Percentiles rank a stretch among this genome's conserved stretches.
phyloP scores from a whole-genome alignment of 1,139 yeast species.

The Saccharomycopsis crataegensis region DNA sequence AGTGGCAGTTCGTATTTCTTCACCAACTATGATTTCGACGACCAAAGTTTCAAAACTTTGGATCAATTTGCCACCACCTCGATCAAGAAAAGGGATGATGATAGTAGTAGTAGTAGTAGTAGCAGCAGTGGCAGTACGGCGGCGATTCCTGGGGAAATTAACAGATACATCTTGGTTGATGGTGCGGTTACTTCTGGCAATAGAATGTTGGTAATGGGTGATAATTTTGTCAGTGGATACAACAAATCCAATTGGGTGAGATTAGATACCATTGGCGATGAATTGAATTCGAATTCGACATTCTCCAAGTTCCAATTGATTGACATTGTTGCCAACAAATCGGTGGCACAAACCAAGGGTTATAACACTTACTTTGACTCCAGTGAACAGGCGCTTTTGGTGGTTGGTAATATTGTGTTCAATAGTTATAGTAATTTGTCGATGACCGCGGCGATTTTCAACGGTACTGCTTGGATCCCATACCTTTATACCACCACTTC shows the following conservation, averaged over 20 bases:
- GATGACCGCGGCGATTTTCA: conserved; percentile 57
- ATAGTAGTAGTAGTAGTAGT: not conserved
- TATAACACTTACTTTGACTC: conserved; percentile 24
- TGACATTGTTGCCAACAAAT: conserved; percentile 19
- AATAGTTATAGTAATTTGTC: conserved; percentile 45
- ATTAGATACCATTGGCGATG: conserved; percentile 20
- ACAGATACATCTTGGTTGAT: conserved; percentile 44
- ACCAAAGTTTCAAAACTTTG: conserved; percentile 6
- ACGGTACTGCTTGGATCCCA: conserved; percentile 71
- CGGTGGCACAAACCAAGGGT: conserved; percentile 29
- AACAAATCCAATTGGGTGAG: conserved; percentile 43
- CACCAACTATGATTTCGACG: conserved; percentile 45
- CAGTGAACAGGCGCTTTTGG: conserved; percentile 41
- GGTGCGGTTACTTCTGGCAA: conserved; percentile 34
- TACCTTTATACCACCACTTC: conserved; percentile 37
- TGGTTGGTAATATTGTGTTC: conserved; percentile 55
- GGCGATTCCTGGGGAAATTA: conserved; percentile 35
- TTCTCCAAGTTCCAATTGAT: conserved; percentile 39
- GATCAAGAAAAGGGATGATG: conserved; percentile 20
- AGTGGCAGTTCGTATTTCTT: conserved; percentile 35
- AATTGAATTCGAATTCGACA: conserved; percentile 27
- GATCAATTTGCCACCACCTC: conserved; percentile 18
- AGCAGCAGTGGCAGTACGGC: too few species aligned
- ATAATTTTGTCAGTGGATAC: conserved; percentile 40
- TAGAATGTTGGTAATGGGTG: conserved; percentile 51